Percentiles rank a stretch among this genome's conserved stretches.
These are phyloP conservation scores for Cadophora sp. DNA, from an alignment of 2,329 filamentous ascomycete genomes.

Conservation along the genomic window DNA sequence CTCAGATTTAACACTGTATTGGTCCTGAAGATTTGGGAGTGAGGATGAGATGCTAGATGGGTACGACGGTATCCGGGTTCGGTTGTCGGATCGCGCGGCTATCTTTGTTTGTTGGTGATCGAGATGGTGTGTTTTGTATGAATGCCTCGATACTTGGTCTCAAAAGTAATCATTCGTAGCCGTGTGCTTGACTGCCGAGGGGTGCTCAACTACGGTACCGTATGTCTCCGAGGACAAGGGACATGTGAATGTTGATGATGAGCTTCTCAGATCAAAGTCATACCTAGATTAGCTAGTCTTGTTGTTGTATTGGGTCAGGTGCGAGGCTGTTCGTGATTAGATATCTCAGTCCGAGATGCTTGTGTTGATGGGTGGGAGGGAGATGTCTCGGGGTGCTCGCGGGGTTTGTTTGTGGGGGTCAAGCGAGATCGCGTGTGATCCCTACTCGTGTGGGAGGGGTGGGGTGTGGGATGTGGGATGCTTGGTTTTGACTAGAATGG, in stretches of 20 bases:
- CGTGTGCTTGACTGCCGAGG: neutral
- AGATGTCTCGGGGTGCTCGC: neutral
- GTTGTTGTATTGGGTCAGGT: neutral
- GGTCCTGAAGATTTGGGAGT: neutral
- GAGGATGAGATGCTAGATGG: neutral
- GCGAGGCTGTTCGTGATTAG: neutral
- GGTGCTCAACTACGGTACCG: neutral
- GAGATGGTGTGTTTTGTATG: neutral
- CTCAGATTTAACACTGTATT: neutral
- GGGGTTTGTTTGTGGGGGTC: slow-evolving; percentile 11
- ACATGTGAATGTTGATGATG: slow-evolving; percentile 14
- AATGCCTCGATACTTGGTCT: neutral
- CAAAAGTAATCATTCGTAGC: neutral
- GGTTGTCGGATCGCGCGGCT: neutral
- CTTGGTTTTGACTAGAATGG: neutral
- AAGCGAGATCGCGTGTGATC: slow-evolving; percentile 1
- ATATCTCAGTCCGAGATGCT: neutral
- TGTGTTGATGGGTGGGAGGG: neutral
- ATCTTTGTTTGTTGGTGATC: neutral
- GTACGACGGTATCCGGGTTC: neutral
- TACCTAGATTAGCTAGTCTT: neutral
- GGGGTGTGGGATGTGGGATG: neutral
- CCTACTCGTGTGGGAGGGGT: neutral
- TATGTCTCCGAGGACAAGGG: neutral
- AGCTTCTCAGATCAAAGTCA: neutral